A percentile compares a stretch with the other conserved stretches of the same genome.
phyloP scores from a whole-genome alignment of 192 early-diverging fungal genomes.

The Coemansia sp. region DNA sequence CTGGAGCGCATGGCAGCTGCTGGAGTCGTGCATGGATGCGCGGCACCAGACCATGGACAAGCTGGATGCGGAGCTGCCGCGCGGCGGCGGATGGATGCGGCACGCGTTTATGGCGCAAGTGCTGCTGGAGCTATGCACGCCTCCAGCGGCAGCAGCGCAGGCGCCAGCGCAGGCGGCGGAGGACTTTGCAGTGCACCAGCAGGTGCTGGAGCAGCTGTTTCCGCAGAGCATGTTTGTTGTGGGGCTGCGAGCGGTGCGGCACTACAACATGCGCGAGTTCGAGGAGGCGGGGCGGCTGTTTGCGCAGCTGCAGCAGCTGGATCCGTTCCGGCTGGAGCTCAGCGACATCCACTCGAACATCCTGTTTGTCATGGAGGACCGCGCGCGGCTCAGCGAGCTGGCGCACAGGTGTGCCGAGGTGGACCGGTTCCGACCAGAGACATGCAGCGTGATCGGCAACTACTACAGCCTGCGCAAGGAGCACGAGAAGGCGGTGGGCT shows the following conservation, averaged over 20 bases:
- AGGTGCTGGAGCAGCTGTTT: constrained; percentile 57
- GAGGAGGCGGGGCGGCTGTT: constrained; percentile 69
- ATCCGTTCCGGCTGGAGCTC: constrained; percentile 81
- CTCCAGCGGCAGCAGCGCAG: background rate
- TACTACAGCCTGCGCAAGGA: constrained; percentile 84
- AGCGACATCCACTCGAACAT: constrained; percentile 87
- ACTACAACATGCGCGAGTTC: constrained; percentile 71
- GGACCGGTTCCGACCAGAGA: constrained; percentile 85
- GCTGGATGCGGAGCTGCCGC: constrained; percentile 18
- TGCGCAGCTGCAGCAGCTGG: constrained; percentile 62
- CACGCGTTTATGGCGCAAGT: constrained; percentile 61
- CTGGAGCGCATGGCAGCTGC: constrained; percentile 90
- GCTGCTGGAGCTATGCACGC: constrained; percentile 53
- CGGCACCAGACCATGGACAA: constrained; percentile 21
- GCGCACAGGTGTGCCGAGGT: constrained; percentile 70
- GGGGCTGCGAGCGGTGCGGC: constrained; percentile 60
- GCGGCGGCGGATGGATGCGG: constrained; percentile 38
- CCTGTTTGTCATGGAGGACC: constrained; percentile 75
- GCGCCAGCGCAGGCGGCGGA: constrained; percentile 5
- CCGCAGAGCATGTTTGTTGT: constrained; percentile 65
- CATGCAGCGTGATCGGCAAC: constrained; percentile 84
- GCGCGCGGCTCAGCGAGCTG: constrained; percentile 69
- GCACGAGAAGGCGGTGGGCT: constrained; percentile 80
- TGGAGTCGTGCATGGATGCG: constrained; percentile 58
- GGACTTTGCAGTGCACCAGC: constrained; percentile 31